Evolutionary conservation across 2,329 filamentous ascomycete genomes (phyloP), one percentile per base, ranked within the genome.

Genomic region (Monilinia aucupariae): DNA sequence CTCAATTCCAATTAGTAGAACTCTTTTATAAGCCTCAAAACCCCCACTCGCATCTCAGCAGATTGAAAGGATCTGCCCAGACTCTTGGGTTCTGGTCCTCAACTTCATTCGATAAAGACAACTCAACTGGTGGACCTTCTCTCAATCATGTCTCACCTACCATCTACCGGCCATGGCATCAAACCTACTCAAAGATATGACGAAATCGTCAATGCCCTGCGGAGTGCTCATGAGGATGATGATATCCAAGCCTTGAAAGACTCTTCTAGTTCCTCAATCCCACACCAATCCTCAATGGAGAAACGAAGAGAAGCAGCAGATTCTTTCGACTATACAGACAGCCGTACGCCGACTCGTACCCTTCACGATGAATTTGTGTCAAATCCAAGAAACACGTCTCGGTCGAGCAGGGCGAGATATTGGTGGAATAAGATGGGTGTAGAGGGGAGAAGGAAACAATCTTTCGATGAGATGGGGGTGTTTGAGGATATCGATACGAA

Each of bases 291-390:
- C 20, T 8, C 52, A 15, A 62, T 62, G 52, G 60, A 58, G 25
- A 62, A 49, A 34, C 13, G 25, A 17, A 41, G 20, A 13, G 30
- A 45, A 12, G 25, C 27, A 22, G 8, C 17, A 39, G 27, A 30
- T 27, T 61, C 41, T 34, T 61, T 61, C 34, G 62, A 68, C 47
- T 65, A 64, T 49, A 59, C 30, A n/a, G 58, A 68, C 6, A 30
- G 6, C 27, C 27, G 3, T 48, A n/a, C 60, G 22, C 49, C 53
- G 15, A 56, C 56, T 15, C n/a, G n/a, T n/a, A n/a, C n/a, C n/a
- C 22, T 66, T 4, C 64, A 63, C 48, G 63, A 66, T 67, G 66
- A 39, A 15, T 64, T 68, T 47, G 22, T 15, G 13, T 47, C 43
- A 15, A 37, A 15, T 25, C 34, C 30, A 25, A 53, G 48, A n/a